Conservation (phyloP, 345 rosid genomes). For the Clarkia xantiana region DNA sequence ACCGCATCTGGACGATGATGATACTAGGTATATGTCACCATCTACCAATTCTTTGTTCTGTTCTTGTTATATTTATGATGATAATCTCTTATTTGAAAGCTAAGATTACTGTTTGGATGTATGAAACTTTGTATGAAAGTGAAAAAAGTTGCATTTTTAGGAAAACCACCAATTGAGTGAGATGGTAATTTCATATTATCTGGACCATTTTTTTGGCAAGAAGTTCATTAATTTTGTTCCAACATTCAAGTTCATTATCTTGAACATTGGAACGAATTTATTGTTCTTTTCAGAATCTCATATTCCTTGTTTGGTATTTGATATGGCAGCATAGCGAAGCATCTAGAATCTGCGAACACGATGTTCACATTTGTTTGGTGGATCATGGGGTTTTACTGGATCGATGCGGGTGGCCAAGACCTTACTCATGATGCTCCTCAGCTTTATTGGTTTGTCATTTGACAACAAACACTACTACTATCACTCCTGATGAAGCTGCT, state of each 20-base stretch:
- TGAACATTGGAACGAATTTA: no score
- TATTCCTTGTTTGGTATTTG: background rate
- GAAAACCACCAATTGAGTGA: no score
- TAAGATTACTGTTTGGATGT: no score
- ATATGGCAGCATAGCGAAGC: constrained; percentile 31
- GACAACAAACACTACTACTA: background rate
- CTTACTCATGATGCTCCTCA: constrained; percentile 39
- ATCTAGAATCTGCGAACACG: constrained; percentile 60
- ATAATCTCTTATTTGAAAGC: background rate
- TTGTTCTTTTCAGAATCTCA: background rate
- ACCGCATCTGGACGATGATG: constrained; percentile 20
- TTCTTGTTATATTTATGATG: background rate
- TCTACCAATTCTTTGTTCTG: background rate
- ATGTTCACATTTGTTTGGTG: constrained; percentile 84
- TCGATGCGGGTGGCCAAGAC: constrained; percentile 35
- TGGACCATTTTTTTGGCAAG: no score
- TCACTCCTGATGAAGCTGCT: background rate
- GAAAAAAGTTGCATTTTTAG: no score
- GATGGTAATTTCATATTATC: no score
- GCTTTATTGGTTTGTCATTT: constrained; percentile 55
- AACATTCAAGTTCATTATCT: no score
- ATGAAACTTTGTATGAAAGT: no score
- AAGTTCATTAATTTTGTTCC: no score
- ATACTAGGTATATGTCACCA: constrained; percentile 25
- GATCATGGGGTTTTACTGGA: constrained; percentile 83